Base-by-base conservation (phyloP, 805 yeast genomes). In the Yarrowia divulgata region DNA sequence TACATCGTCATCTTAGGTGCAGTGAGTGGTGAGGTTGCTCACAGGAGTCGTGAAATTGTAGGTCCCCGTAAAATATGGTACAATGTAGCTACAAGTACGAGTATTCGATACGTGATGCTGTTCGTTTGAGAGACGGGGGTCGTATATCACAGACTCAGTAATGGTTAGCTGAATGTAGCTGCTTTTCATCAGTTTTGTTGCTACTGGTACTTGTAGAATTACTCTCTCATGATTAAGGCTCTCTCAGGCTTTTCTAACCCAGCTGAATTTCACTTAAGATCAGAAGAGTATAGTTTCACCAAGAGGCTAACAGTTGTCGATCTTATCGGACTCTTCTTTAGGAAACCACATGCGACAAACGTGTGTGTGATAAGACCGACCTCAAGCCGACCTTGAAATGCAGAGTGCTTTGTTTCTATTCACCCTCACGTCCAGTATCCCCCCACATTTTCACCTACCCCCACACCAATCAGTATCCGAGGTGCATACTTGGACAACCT, bases 401-500 rank as follows among this genome's bases (percentile, higher is more conserved):
- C 45, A 16, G 5, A 48, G 8, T 32, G 18, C 39, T 50, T 50
- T 50, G 37, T 18, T 34, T 14, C 8, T 23, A 14, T 14, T 16
- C 48, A 29, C 35, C 37, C 62, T 16, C 48, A 23, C 63, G 10
- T 40, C 48, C 37, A 42, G 43, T 14, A 52, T 43, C 43, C 63
- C 60, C 63, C 18, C 63, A 57, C 42, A 18, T 13, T 55, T 14
- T 29, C 23, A 23, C 46, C 46, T 35, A 23, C 63, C 63, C 63
- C 63, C 63, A 57, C 63, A 29, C 48, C 63, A 57, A n/a, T 54
- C 60, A 37, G 10, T 40, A 39, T 29, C 48, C 12, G 29, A 10
- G 43, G 16, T 42, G 14, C 40, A 39, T 39, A 35, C 8, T 19
- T 19, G 16, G 35, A 13, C 35, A 57, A 57, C 63, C 63, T 57